Evolutionary conservation across 2,329 filamentous ascomycete genomes (phyloP).

Genomic region (Fusarium pininemorale): DNA sequence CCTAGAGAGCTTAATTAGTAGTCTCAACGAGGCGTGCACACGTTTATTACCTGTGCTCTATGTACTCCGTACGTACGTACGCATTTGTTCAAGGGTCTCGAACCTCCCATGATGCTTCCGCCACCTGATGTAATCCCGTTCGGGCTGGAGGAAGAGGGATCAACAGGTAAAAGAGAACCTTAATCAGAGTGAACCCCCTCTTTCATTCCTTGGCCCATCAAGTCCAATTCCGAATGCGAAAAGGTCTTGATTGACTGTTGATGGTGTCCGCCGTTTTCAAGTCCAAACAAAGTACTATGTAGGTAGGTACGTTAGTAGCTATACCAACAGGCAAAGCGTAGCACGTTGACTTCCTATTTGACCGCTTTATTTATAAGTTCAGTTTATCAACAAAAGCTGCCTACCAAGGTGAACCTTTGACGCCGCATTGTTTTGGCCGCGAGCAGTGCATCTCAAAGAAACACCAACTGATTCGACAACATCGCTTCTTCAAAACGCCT

Average conservation of each 20-base stretch:
- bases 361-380: neutral
- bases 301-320: neutral
- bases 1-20: neutral
- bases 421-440: conserved; percentile 9
- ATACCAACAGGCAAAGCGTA: neutral
- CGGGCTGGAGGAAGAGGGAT: neutral
- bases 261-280: neutral
- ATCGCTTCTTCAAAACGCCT: conserved; percentile 22
- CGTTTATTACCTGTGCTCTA: neutral
- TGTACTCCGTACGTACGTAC: neutral
- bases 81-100: conserved; percentile 10
- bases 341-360: neutral
- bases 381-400: neutral
- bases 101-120: conserved; percentile 23
- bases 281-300: neutral
- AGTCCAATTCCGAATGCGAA: conserved; percentile 9
- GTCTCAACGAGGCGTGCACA: neutral
- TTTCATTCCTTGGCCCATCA: neutral
- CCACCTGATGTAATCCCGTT: conserved; percentile 40
- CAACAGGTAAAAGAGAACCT: conserved; percentile 1
- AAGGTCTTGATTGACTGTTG: conserved; percentile 15
- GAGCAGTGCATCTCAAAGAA: conserved; percentile 23
- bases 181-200: neutral
- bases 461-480: conserved; percentile 31
- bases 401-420: neutral